Base-by-base conservation (phyloP, 2,329 filamentous ascomycete species). In the Aspergillus luchuensis region DNA sequence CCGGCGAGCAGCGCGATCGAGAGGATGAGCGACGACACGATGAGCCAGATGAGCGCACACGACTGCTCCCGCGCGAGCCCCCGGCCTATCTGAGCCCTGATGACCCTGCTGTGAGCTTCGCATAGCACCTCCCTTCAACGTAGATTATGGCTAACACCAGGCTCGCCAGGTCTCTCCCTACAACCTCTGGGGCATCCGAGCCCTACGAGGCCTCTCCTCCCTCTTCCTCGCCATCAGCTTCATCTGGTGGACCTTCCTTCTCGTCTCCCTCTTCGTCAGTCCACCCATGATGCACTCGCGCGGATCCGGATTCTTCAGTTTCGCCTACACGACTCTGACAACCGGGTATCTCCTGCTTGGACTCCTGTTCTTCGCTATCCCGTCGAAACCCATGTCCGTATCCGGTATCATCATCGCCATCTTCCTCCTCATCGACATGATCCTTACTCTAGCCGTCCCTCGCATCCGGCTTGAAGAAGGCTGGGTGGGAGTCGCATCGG, bases 291-390 rank as follows among this genome's bases (percentile, higher is more conserved):
- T 98, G 74, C 87, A 95, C 73, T 90, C 88, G 8, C 87, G 92
- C 56, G 95, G 95, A 5, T 95, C 92, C n/a, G 91, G 91, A 41
- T 99, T 97, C 84, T 92, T 92, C 74, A 86, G 91, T 60, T 96
- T 97, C 72, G 86, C 89, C 64, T 98, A 91, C 76, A 88, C 91
- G 5, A 92, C 88, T 54, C 76, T 98, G 62, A 89, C 93, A 1
- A 79, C 92, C 28, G 87, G 89, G 10, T 91, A 92, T 56, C 82
- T 97, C 43, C 75, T 92, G 5, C 87, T 92, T 53, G 86, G 88
- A 2, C 83, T 97, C 23, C 76, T 97, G 7, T 99, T 98, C 83
- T 98, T 98, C 75, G 82, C 90, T 19, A 86, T 90, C 1, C 95
- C 95, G 0, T 94, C 92, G 39, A 88, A 89, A 68, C 85, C 90